Evolutionary conservation across 345 rosid species (phyloP), one percentile per base, ranked within the genome.

Genomic region (Eucalyptus caleyi): DNA sequence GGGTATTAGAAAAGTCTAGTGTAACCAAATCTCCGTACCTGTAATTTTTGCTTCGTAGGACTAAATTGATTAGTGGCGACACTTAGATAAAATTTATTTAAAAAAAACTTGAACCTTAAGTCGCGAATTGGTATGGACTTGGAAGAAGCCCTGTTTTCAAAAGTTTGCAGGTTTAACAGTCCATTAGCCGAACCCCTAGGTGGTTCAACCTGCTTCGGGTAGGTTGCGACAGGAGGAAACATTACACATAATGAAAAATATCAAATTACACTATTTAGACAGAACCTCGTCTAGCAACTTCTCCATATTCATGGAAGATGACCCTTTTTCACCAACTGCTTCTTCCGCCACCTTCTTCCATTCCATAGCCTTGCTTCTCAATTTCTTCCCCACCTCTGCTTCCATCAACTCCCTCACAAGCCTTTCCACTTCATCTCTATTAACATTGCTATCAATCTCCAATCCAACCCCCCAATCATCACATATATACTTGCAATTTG

Each of bases 381-480:
- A 51, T 26, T 87, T 87, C 54, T 87, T 87, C 19, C 91, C 93
- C n/a, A 26, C 88, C 30, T 88, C 92, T 27, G 92, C 93, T 6
- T 89, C 94, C 92, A 94, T 91, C 16, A 92, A 11, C 67, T 93
- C 93, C 59, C 50, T 91, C 53, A 92, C 93, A 42, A 91, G 88
- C n/a, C 11, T 87, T 81, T 93, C 90, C 37, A 94, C 93, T 60
- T 86, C 86, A 24, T 92, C 92, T 56, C 94, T 91, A 65, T 87
- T 92, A 11, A 90, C 95, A 40, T 92, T 59, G 10, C 27, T 88
- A 72, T 34, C 44, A 6, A 37, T 72, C 82, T 77, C 83, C 27
- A 77, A 37, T 87, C 95, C 94, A 3, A 93, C 81, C 42, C 89
- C 91, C 95, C 95, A 94, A 19, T 91, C 88, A 27, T 26, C 89